phyloP scores from a whole-genome alignment of 108 stramenopile genomes.

The Pseudonitzschia pungens region DNA sequence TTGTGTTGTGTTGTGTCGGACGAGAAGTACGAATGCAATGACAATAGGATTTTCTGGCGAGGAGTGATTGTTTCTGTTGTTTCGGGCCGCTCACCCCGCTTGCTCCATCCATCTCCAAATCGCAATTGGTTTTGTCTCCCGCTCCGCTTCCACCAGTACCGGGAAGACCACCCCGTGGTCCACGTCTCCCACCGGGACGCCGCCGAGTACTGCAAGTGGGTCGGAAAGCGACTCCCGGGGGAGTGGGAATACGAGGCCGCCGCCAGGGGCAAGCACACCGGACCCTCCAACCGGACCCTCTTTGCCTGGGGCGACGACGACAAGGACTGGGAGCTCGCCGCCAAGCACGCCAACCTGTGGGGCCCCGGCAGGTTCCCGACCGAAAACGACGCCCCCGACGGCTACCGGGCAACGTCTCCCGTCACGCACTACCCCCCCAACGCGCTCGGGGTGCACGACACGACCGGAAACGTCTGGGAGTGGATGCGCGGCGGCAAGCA shows the following conservation, averaged over 20 bases:
- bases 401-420: conserved; percentile 82
- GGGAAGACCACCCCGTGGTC: conserved; percentile 87
- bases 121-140: too few relatives aligned
- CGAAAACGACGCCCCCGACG: conserved; percentile 82
- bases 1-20: background rate
- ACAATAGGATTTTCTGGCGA: too few relatives aligned
- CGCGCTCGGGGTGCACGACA: conserved; percentile 82
- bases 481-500: conserved; percentile 91
- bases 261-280: conserved; percentile 76
- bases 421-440: conserved; percentile 85
- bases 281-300: conserved; percentile 73
- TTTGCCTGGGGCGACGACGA: conserved; percentile 73
- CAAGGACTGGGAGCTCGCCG: conserved; percentile 49
- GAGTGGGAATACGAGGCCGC: conserved; percentile 94
- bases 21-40: too few relatives aligned
- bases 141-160: conserved; percentile 29
- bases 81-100: too few relatives aligned
- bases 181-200: conserved; percentile 95
- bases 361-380: conserved; percentile 77
- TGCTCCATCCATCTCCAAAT: background rate
- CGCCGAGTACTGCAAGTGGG: conserved; percentile 92
- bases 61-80: too few relatives aligned
- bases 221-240: conserved; percentile 82
- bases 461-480: conserved; percentile 94
- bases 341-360: conserved; percentile 78